phyloP scores from a whole-genome alignment of 495 filamentous ascomycete genomes.

The Ramalina peruviana region DNA sequence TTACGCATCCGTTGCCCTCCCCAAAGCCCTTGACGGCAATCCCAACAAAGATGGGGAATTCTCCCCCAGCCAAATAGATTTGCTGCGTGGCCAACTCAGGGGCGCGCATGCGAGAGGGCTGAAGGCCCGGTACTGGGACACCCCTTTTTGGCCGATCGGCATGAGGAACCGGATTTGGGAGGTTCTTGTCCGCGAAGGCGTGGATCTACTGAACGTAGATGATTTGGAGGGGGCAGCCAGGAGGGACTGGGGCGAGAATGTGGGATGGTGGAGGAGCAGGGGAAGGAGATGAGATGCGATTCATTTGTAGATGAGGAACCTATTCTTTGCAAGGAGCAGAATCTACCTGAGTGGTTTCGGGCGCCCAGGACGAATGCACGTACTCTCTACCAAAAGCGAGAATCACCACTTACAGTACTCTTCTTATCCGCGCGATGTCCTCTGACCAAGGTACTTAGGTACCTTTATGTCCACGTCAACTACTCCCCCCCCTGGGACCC shows the following conservation, averaged over 20 bases:
- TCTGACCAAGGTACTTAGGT: conserved; percentile 15
- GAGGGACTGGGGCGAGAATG: conserved; percentile 26
- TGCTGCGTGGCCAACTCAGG: conserved; percentile 50
- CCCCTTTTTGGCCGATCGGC: conserved; percentile 62
- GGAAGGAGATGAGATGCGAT: neutral
- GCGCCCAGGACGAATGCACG: neutral
- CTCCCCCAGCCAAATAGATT: conserved; percentile 36
- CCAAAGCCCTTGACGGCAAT: conserved; percentile 11
- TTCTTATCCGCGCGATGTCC: conserved; percentile 10
- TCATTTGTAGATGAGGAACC: too few species aligned
- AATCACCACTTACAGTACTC: neutral
- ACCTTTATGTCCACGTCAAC: too few species aligned
- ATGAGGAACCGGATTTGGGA: conserved; percentile 63
- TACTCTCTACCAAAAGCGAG: neutral
- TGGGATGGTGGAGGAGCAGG: neutral
- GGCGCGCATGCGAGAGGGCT: conserved; percentile 56
- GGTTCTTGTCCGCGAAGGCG: conserved; percentile 54
- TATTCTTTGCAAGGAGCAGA: neutral
- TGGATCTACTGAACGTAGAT: conserved; percentile 49
- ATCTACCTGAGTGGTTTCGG: neutral
- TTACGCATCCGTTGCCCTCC: conserved; percentile 33
- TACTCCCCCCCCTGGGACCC: too few species aligned
- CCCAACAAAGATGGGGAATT: conserved; percentile 9
- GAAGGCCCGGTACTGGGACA: conserved; percentile 66
- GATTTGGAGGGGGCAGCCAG: conserved; percentile 24